phyloP scores from a whole-genome alignment of 2,329 filamentous ascomycete genomes.

The Didymella pinodella region DNA sequence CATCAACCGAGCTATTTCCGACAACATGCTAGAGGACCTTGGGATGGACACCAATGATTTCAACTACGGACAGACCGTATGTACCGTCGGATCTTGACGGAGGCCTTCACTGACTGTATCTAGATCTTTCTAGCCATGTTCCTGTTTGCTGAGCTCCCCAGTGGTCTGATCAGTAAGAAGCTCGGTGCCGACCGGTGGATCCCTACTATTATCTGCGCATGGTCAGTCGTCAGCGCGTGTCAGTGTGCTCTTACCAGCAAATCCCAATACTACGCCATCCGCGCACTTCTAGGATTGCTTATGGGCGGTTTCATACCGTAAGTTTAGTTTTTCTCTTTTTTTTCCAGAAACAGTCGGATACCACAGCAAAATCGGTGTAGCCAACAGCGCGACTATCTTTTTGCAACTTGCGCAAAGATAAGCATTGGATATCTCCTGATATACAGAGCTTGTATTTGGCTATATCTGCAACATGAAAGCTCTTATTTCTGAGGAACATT shows the following conservation, averaged over 20 bases:
- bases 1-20: slow-evolving; percentile 54
- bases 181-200: slow-evolving; percentile 58
- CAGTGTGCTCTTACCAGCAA: slow-evolving; percentile 48
- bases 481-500: fast-evolving
- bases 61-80: slow-evolving; percentile 52
- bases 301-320: slow-evolving; percentile 46
- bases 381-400: no score
- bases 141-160: slow-evolving; percentile 59
- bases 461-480: no score
- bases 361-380: no score
- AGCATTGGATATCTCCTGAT: no score
- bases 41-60: slow-evolving; percentile 43
- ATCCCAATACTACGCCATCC: slow-evolving; percentile 49
- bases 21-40: slow-evolving; percentile 42
- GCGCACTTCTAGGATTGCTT: slow-evolving; percentile 52
- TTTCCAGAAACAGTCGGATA: no score
- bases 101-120: slow-evolving; percentile 5
- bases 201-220: slow-evolving; percentile 47
- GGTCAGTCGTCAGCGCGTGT: slow-evolving; percentile 48
- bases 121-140: slow-evolving; percentile 52
- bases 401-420: no score
- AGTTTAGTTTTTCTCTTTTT: not conserved
- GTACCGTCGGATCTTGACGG: not conserved
- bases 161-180: slow-evolving; percentile 61
- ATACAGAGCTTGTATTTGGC: no score